These are phyloP conservation scores for Borovskyia barvae DNA, from an alignment of 208 protist genomes.

Conservation along the genomic window DNA sequence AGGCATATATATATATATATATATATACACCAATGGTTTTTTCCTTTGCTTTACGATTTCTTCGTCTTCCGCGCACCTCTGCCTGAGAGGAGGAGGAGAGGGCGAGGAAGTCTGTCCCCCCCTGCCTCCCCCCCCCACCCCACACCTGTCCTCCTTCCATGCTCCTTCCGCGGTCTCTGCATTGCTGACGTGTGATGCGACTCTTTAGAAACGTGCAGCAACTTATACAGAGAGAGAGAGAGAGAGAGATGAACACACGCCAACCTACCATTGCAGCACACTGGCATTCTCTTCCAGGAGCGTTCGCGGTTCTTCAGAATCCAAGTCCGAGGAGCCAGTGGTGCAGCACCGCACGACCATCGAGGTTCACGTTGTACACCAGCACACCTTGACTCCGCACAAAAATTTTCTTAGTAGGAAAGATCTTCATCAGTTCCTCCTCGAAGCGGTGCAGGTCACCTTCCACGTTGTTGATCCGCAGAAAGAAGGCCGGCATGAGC, in stretches of 20 bases:
- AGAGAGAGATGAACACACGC: not conserved
- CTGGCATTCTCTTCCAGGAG: no score
- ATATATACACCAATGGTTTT: not conserved
- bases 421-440: slow-evolving; percentile 90
- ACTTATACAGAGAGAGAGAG: no score
- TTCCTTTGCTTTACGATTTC: no score
- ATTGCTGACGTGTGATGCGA: no score
- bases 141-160: no score
- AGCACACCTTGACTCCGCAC: slow-evolving; percentile 63
- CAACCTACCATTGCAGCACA: no score
- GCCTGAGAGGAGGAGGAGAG: no score
- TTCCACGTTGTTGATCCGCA: slow-evolving; percentile 67
- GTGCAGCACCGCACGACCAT: slow-evolving; percentile 67
- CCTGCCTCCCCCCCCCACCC: no score
- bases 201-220: no score
- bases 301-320: slow-evolving; percentile 67
- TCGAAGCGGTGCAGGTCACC: slow-evolving; percentile 83
- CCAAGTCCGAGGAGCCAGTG: slow-evolving; percentile 87
- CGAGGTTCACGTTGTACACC: slow-evolving; percentile 82
- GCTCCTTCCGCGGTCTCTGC: no score
- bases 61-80: no score
- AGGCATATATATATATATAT: not conserved
- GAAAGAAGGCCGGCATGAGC: slow-evolving; percentile 74
- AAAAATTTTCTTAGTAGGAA: slow-evolving; percentile 89
- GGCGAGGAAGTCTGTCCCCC: no score